Conservation (phyloP, 2,329 filamentous ascomycete species). For the Paradendryphiella salina region DNA sequence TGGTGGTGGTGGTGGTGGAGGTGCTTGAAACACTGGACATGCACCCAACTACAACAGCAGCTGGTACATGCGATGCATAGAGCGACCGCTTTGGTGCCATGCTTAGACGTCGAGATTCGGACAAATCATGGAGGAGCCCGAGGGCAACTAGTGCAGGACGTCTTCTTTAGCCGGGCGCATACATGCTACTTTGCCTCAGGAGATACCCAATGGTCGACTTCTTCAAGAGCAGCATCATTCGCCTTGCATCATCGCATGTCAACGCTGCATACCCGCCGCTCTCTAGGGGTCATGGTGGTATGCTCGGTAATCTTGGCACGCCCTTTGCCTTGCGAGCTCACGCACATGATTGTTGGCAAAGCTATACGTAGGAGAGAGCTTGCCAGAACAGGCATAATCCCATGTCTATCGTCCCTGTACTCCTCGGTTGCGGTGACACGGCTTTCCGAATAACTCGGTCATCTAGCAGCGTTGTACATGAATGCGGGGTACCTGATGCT, state of each 20-base stretch:
- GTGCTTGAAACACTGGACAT: slow-evolving; percentile 29
- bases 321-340: not conserved
- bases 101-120: not conserved
- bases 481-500: not conserved
- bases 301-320: not conserved
- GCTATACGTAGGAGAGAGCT: not conserved
- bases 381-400: not conserved
- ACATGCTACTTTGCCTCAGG: not conserved
- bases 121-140: slow-evolving; percentile 1
- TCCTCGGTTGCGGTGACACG: not conserved
- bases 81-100: not conserved
- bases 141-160: not conserved
- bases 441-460: not conserved
- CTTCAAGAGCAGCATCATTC: not conserved
- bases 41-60: slow-evolving; percentile 1
- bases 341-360: not conserved
- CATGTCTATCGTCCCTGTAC: not conserved
- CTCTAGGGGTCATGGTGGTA: not conserved
- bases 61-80: slow-evolving; percentile 5
- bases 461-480: not conserved
- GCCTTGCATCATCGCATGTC: not conserved
- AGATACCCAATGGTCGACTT: slow-evolving; percentile 5
- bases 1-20: slow-evolving; percentile 43
- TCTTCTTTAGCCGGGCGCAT: not conserved
- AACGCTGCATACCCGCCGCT: not conserved